phyloP scores from a whole-genome alignment of 1,284 basidiomycete species.

The Wallemia hederae region DNA sequence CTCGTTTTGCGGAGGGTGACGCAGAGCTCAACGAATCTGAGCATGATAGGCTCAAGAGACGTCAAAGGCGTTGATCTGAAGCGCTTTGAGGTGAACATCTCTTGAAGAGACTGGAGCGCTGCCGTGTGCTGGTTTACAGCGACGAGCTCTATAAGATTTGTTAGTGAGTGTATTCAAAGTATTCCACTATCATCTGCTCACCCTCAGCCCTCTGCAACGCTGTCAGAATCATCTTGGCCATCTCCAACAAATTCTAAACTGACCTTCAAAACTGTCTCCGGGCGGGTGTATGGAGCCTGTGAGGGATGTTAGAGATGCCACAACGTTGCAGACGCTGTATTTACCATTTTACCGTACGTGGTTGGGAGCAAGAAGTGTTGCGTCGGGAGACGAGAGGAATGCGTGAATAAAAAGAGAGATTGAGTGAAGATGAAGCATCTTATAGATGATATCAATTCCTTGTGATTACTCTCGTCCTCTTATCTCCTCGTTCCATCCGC shows the following conservation, averaged over 20 bases:
- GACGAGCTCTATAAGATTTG: slow-evolving; percentile 63
- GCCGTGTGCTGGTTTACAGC: slow-evolving; percentile 66
- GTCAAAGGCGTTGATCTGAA: slow-evolving; percentile 73
- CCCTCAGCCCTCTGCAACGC: slow-evolving; percentile 3
- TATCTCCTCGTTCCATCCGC: not conserved
- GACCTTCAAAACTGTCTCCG: slow-evolving; percentile 56
- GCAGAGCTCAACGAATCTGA: slow-evolving; percentile 78
- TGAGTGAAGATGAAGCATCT: not conserved
- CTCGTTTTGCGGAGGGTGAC: slow-evolving; percentile 82
- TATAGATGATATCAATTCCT: too few species aligned
- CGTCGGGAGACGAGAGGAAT: not conserved
- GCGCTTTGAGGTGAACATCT: slow-evolving; percentile 76
- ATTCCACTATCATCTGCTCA: slow-evolving; percentile 1
- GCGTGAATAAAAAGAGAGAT: not conserved
- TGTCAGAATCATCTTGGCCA: not conserved
- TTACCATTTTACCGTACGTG: not conserved
- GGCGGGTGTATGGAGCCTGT: slow-evolving; percentile 61
- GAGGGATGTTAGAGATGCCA: slow-evolving; percentile 4
- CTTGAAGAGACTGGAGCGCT: slow-evolving; percentile 59
- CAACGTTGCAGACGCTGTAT: not conserved
- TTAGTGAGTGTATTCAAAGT: not conserved
- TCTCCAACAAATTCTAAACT: slow-evolving; percentile 2
- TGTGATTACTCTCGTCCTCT: too few species aligned
- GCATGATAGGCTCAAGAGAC: slow-evolving; percentile 81
- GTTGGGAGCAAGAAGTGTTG: not conserved